These are phyloP conservation scores for Solanum acaule DNA, from an alignment of 257 asterid genomes.

Conservation along the genomic window DNA sequence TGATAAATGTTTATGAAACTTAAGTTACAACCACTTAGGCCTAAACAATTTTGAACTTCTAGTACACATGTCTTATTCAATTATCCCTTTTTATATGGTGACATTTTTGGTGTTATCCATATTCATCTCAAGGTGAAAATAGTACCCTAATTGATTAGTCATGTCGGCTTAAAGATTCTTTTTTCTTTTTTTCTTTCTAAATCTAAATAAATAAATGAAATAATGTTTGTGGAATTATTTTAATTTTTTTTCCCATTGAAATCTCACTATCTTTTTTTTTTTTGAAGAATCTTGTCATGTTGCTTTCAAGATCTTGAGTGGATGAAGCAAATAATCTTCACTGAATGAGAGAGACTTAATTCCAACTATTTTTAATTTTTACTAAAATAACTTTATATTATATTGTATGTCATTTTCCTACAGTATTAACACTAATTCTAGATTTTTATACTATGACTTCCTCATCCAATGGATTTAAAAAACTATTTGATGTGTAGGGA, in stretches of 20 bases:
- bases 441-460: background rate
- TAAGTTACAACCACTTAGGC: background rate
- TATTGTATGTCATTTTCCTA: background rate
- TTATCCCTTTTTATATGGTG: background rate
- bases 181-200: background rate
- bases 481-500: background rate
- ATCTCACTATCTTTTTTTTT: background rate
- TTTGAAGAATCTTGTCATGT: background rate
- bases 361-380: background rate
- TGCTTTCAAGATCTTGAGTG: constrained; percentile 17
- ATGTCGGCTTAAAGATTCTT: background rate
- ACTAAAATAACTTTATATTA: background rate
- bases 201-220: background rate
- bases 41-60: background rate
- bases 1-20: background rate
- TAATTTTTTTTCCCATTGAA: background rate
- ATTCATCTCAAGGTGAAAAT: background rate
- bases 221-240: background rate
- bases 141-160: constrained; percentile 1
- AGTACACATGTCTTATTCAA: background rate
- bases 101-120: background rate
- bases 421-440: background rate
- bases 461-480: background rate
- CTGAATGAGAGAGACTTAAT: constrained; percentile 5
- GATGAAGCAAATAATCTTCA: constrained; percentile 4